phyloP scores from a whole-genome alignment of 495 filamentous ascomycete genomes.

The Apodospora peruviana region DNA sequence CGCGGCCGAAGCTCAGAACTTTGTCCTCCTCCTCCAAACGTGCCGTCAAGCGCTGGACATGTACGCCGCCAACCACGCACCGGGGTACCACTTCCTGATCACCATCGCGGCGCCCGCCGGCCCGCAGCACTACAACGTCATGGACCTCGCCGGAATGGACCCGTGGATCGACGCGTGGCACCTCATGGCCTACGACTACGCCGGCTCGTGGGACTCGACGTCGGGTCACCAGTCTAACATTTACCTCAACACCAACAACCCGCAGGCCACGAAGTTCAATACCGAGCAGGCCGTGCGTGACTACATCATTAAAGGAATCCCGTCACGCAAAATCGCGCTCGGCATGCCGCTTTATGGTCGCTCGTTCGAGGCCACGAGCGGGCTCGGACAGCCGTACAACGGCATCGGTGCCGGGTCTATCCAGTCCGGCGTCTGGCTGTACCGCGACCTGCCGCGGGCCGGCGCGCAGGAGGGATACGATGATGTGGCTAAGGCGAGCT shows the following conservation, averaged over 20 bases:
- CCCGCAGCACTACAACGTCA: conserved; percentile 59
- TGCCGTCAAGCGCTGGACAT: conserved; percentile 60
- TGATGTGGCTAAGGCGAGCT: conserved; percentile 53
- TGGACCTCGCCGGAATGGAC: conserved; percentile 66
- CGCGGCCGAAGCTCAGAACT: conserved; percentile 56
- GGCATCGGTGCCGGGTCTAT: conserved; percentile 62
- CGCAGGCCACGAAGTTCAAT: conserved; percentile 58
- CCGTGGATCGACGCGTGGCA: conserved; percentile 79
- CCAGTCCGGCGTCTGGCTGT: conserved; percentile 79
- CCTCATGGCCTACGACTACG: conserved; percentile 75
- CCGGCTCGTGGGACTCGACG: conserved; percentile 62
- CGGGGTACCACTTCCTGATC: conserved; percentile 59
- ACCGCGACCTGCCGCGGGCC: conserved; percentile 52
- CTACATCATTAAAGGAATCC: conserved; percentile 61
- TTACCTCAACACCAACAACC: conserved; percentile 46
- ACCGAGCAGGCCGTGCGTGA: conserved; percentile 60
- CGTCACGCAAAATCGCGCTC: conserved; percentile 64
- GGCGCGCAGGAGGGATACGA: conserved; percentile 47
- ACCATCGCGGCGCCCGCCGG: conserved; percentile 64
- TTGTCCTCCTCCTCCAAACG: conserved; percentile 63
- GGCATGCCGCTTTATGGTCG: conserved; percentile 87
- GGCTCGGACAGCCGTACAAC: conserved; percentile 60
- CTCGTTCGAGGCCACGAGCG: conserved; percentile 65
- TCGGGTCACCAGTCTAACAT: conserved; percentile 76
- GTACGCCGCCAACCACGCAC: conserved; percentile 47